Conservation (phyloP, 495 filamentous ascomycete genomes). For the Glutinoglossum americanum region DNA sequence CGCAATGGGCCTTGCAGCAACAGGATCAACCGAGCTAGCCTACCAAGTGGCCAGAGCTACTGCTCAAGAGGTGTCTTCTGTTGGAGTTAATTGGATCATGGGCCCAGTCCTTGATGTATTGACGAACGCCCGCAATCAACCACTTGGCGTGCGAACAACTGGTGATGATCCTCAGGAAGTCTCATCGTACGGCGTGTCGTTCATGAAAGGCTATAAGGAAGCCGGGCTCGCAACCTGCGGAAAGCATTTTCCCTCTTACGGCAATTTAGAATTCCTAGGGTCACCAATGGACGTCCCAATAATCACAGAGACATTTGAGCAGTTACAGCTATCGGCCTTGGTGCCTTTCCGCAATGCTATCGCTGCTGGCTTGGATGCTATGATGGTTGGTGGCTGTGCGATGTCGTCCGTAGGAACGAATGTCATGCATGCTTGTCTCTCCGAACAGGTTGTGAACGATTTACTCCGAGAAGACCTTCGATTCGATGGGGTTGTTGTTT, state of each 20-base stretch:
- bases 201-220: conserved; percentile 75
- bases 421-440: conserved; percentile 79
- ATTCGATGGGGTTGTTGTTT: conserved; percentile 79
- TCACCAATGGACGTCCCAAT: conserved; percentile 73
- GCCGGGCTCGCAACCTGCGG: conserved; percentile 68
- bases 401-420: conserved; percentile 73
- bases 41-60: conserved; percentile 72
- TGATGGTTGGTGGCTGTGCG: conserved; percentile 82
- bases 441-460: conserved; percentile 75
- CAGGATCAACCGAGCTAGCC: conserved; percentile 53
- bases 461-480: conserved; percentile 60
- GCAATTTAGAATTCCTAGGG: conserved; percentile 77
- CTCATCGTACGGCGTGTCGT: conserved; percentile 66
- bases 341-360: conserved; percentile 79
- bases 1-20: conserved; percentile 76
- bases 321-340: conserved; percentile 61
- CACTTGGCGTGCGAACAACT: conserved; percentile 59
- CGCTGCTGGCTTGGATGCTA: conserved; percentile 59
- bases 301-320: conserved; percentile 77
- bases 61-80: conserved; percentile 62
- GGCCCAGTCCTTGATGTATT: conserved; percentile 80
- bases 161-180: conserved; percentile 82
- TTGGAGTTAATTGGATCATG: conserved; percentile 79
- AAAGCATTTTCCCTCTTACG: conserved; percentile 85
- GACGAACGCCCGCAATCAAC: conserved; percentile 72